Percentiles rank a stretch among this genome's conserved stretches.
These are phyloP conservation scores for Globisporangium irregulare DNA, from an alignment of 352 stramenopile genomes.

Conservation along the genomic window DNA sequence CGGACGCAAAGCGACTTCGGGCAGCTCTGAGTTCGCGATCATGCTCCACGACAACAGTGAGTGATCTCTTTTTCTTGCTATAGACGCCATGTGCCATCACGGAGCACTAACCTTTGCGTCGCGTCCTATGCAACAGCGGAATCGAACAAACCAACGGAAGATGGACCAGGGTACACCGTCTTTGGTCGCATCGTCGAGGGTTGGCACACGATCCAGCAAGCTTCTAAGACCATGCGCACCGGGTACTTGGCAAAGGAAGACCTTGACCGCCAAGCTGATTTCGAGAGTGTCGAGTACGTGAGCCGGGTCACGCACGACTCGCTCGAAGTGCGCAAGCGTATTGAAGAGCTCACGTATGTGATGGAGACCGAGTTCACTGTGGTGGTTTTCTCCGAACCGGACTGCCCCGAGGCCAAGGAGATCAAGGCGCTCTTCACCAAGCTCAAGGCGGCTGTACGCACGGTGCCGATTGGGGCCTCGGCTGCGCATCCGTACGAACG, in stretches of 20 bases:
- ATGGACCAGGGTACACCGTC: slow-evolving; percentile 71
- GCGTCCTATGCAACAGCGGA: slow-evolving; percentile 16
- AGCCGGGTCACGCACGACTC: slow-evolving; percentile 59
- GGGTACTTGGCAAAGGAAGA: slow-evolving; percentile 75
- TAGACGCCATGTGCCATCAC: neutral
- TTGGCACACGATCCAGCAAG: slow-evolving; percentile 75
- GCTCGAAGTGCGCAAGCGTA: slow-evolving; percentile 40
- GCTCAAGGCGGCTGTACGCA: slow-evolving; percentile 54
- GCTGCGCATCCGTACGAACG: slow-evolving; percentile 63
- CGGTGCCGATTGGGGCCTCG: slow-evolving; percentile 57
- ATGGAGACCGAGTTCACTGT: slow-evolving; percentile 83
- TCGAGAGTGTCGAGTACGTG: slow-evolving; percentile 73
- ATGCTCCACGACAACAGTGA: slow-evolving; percentile 83
- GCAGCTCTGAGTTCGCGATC: slow-evolving; percentile 81
- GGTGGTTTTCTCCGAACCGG: slow-evolving; percentile 93
- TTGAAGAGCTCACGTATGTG: slow-evolving; percentile 75
- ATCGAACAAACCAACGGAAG: slow-evolving; percentile 56
- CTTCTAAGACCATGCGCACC: slow-evolving; percentile 65
- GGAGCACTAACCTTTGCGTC: neutral
- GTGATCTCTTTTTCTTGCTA: slow-evolving; percentile 3
- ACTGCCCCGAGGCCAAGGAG: slow-evolving; percentile 90
- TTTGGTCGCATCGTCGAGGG: slow-evolving; percentile 77
- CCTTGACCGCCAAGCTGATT: slow-evolving; percentile 54
- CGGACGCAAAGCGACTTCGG: slow-evolving; percentile 60
- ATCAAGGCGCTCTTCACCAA: slow-evolving; percentile 84